Percentiles rank a stretch among this genome's conserved stretches.
Evolutionary conservation across 306 rosid genomes (phyloP).

Genomic region (Inga laurina): DNA sequence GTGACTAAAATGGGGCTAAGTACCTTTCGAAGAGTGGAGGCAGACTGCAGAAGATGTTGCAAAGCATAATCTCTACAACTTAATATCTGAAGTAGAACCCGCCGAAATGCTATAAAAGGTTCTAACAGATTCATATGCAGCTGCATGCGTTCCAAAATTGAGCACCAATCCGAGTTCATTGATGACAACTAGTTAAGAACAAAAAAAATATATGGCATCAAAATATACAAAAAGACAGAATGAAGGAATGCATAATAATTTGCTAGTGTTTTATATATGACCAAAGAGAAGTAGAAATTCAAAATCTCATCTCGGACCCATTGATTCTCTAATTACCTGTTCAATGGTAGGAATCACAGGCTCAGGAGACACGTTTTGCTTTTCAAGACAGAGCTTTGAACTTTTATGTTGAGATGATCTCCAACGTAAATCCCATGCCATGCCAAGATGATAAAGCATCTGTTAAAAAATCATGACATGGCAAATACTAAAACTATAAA

Average conservation of each 20-base stretch:
- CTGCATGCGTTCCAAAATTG: constrained; percentile 72
- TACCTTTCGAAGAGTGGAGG: constrained; percentile 90
- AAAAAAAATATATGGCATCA: constrained; percentile 25
- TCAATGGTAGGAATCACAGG: constrained; percentile 67
- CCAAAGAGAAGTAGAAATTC: neutral
- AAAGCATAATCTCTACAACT: constrained; percentile 61
- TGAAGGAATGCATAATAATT: neutral
- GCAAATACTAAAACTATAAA: constrained; percentile 6
- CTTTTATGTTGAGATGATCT: constrained; percentile 41
- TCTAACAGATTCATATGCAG: constrained; percentile 87
- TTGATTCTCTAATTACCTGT: constrained; percentile 55
- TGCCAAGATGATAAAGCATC: constrained; percentile 88
- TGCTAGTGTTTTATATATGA: constrained; percentile 8
- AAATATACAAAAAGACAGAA: constrained; percentile 5
- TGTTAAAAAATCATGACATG: constrained; percentile 33
- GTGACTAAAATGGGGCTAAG: neutral
- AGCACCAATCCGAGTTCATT: constrained; percentile 73
- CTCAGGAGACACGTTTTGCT: constrained; percentile 56
- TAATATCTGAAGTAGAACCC: constrained; percentile 81
- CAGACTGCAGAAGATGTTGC: constrained; percentile 86
- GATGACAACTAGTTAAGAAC: constrained; percentile 60
- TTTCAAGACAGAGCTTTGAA: constrained; percentile 27
- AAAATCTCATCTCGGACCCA: neutral
- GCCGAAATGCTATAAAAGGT: constrained; percentile 89
- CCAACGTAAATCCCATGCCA: constrained; percentile 95